These are phyloP conservation scores for Massariosphaeria phaeospora DNA, from an alignment of 495 filamentous ascomycete species.

Conservation along the genomic window DNA sequence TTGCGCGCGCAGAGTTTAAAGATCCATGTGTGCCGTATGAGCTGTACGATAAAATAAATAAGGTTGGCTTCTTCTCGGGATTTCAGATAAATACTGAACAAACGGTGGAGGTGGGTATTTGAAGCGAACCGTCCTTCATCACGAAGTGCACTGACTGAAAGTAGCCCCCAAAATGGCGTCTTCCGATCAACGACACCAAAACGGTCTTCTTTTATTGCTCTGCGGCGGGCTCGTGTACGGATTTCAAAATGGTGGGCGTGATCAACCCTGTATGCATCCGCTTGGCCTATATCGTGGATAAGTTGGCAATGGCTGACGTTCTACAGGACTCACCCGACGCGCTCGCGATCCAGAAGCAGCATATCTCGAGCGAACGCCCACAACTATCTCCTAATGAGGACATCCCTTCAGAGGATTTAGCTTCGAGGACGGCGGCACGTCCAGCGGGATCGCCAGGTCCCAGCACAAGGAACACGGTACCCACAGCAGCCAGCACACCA, in stretches of 20 bases:
- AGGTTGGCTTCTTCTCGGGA: constrained; percentile 12
- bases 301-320: too few species aligned
- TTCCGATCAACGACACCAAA: constrained; percentile 52
- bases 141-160: constrained; percentile 2
- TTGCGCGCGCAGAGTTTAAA: constrained; percentile 3
- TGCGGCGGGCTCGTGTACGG: constrained; percentile 42
- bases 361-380: constrained; percentile 20
- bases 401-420: constrained; percentile 37
- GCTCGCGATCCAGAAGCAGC: constrained; percentile 31
- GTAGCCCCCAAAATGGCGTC: constrained; percentile 38
- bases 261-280: constrained; percentile 40
- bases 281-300: neutral
- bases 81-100: too few species aligned
- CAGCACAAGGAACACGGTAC: neutral
- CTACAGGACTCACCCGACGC: constrained; percentile 10
- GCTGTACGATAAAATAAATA: constrained; percentile 35
- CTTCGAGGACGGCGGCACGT: too few species aligned
- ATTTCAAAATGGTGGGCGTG: constrained; percentile 44
- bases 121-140: too few species aligned
- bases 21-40: constrained; percentile 57
- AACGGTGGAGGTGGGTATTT: neutral
- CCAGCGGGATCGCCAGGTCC: too few species aligned
- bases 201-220: constrained; percentile 60
- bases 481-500: constrained; percentile 2
- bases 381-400: constrained; percentile 41